These are phyloP conservation scores for Candida easanensis DNA, from an alignment of 805 yeast species.

Conservation along the genomic window DNA sequence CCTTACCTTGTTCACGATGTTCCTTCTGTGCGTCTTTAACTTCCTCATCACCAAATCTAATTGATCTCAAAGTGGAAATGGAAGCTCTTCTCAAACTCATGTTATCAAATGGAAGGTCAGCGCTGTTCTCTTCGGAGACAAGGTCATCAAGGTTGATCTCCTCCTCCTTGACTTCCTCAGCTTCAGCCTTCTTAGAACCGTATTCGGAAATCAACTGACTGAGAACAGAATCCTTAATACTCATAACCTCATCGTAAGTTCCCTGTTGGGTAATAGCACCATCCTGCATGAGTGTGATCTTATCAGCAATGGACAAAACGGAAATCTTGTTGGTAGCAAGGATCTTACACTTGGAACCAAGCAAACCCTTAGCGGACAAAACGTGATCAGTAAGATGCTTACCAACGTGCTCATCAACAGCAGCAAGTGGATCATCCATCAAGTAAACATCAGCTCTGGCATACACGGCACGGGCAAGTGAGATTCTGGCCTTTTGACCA, in stretches of 20 bases:
- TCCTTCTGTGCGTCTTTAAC: conserved; percentile 47
- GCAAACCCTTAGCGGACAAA: conserved; percentile 75
- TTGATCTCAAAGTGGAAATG: conserved; percentile 42
- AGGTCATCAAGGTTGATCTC: conserved; percentile 18
- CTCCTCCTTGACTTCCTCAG: conserved; percentile 17
- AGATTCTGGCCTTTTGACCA: conserved; percentile 95
- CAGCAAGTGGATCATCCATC: conserved; percentile 90
- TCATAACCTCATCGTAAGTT: conserved; percentile 49
- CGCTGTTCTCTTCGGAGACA: conserved; percentile 24
- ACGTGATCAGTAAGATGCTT: conserved; percentile 80
- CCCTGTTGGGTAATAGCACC: conserved; percentile 72
- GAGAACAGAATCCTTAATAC: conserved; percentile 45
- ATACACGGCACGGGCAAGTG: conserved; percentile 94
- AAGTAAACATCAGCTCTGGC: conserved; percentile 89
- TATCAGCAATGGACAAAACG: conserved; percentile 72
- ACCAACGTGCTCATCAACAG: conserved; percentile 97
- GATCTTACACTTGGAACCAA: conserved; percentile 69
- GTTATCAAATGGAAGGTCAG: conserved; percentile 33
- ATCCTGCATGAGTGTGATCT: conserved; percentile 63
- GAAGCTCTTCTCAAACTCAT: conserved; percentile 62
- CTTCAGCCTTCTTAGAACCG: conserved; percentile 46
- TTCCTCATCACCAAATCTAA: conserved; percentile 34
- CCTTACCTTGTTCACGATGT: conserved; percentile 89
- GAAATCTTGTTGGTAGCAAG: conserved; percentile 86
- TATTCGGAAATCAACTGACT: conserved; percentile 57